Base-by-base conservation (phyloP, 257 asterid species). In the Misopates orontium region DNA sequence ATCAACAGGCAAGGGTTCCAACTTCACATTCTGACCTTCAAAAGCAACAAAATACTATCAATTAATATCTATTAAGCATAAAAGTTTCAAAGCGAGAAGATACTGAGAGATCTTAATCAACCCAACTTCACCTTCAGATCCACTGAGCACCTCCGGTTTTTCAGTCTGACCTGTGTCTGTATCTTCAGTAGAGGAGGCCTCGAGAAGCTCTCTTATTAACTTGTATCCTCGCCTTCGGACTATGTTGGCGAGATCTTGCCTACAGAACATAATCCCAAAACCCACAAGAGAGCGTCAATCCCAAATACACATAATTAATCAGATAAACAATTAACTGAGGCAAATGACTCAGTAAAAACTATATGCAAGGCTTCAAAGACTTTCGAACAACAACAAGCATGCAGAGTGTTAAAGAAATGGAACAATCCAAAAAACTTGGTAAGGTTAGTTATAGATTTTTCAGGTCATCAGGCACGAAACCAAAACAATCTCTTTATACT, bases 141-240 rank as follows among this genome's bases (percentile, higher is more conserved):
- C 77, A 70, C 40, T 44, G 12, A 74, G 67, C 53, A 51, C 53
- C 61, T 72, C 80, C 42, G 19, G 45, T 39, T 69, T 56, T 69
- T 54, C 83, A 69, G 52, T 68, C 75, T 78, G 75, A 64, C 61
- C 70, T 28, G 76, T 73, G 69, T 73, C 83, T 44, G 57, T 49
- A 47, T 60, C 67, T 59, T 18, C 53, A 1, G 41, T 21, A 41
- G 80, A 44, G 13, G 94, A 71, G 40, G 63, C 62, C 66, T 79
- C 76, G 39, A 93, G 90, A 70, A 90, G 90, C 72, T 85, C 76
- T 76, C 73, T 73, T 25, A 93, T 77, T 51, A 80, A 78, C 58
- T 86, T 86, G 71, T 93, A 90, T 64, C 99, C 99, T 82, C 99
- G 81, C 71, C 97, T 85, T 78, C 99, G 78, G 67, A 93, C 97